These are phyloP conservation scores for Cladophialophora exuberans DNA, from an alignment of 2,329 filamentous ascomycete genomes.

Conservation along the genomic window DNA sequence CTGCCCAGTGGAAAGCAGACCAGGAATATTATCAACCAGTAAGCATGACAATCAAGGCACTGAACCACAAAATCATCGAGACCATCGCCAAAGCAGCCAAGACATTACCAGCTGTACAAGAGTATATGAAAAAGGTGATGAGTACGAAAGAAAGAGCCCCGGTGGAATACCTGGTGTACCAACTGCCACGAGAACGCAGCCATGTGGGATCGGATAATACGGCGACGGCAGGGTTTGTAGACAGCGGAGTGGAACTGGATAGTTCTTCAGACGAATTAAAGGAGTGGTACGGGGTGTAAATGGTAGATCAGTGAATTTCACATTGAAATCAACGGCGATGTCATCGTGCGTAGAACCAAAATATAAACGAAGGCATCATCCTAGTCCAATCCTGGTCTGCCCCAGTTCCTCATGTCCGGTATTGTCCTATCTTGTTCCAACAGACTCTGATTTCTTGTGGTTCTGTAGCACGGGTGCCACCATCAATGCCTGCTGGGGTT, in stretches of 20 bases:
- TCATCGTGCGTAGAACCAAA: slow-evolving; percentile 6
- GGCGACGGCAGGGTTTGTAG: slow-evolving; percentile 30
- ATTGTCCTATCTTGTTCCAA: too few relatives aligned
- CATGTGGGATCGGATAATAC: slow-evolving; percentile 11
- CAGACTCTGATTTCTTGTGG: too few relatives aligned
- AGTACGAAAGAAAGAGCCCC: slow-evolving; percentile 59
- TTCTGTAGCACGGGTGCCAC: too few relatives aligned
- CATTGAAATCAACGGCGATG: background rate
- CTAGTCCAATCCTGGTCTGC: too few relatives aligned
- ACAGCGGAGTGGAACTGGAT: slow-evolving; percentile 33
- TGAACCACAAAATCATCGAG: slow-evolving; percentile 56
- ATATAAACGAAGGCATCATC: background rate
- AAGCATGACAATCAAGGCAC: slow-evolving; percentile 61
- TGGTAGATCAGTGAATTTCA: background rate
- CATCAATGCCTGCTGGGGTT: too few relatives aligned
- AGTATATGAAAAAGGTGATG: slow-evolving; percentile 62
- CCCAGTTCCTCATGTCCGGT: too few relatives aligned
- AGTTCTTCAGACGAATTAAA: slow-evolving; percentile 32
- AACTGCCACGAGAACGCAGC: slow-evolving; percentile 51
- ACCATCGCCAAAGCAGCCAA: slow-evolving; percentile 61
- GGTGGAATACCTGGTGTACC: slow-evolving; percentile 58
- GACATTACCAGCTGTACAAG: slow-evolving; percentile 55
- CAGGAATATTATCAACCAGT: slow-evolving; percentile 56
- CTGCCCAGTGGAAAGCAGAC: slow-evolving; percentile 43
- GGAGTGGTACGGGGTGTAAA: slow-evolving; percentile 29